Percentiles rank a stretch among this genome's conserved stretches.
Conservation (phyloP, 176 grass and related monocot species). For the Aegilops bicornis region DNA sequence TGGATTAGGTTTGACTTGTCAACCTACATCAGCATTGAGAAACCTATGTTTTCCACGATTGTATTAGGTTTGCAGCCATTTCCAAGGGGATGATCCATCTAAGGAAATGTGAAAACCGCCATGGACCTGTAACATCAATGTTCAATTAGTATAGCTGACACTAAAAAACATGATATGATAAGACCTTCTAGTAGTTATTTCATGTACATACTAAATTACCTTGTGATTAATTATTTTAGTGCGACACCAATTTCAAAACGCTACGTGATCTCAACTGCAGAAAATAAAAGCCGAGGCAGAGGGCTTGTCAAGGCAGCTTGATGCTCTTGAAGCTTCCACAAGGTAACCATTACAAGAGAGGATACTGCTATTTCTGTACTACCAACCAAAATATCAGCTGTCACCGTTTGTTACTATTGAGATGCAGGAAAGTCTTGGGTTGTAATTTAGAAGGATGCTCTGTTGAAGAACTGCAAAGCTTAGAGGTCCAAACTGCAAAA, state of each 20-base stretch:
- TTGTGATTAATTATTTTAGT: not conserved
- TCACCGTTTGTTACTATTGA: not conserved
- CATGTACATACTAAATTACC: not conserved
- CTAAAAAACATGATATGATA: not conserved
- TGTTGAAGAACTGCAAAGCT: constrained; percentile 53
- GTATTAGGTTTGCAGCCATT: not conserved
- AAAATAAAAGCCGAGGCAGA: constrained; percentile 56
- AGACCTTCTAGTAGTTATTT: not conserved
- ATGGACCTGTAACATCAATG: not conserved
- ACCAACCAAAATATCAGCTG: not conserved
- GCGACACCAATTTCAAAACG: not conserved
- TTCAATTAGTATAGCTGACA: not conserved
- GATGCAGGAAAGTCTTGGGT: constrained; percentile 57
- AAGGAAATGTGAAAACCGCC: not conserved
- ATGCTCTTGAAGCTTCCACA: constrained; percentile 57
- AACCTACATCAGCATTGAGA: not conserved
- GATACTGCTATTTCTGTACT: not conserved
- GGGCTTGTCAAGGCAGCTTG: constrained; percentile 51
- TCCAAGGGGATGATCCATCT: not conserved
- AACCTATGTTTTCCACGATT: not conserved
- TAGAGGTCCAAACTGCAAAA: constrained; percentile 53
- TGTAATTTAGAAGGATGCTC: constrained; percentile 60
- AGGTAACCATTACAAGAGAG: constrained; percentile 13
- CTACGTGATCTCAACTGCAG: constrained; percentile 25
- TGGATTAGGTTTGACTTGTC: too few relatives aligned